Evolutionary conservation across 2,329 filamentous ascomycete species (phyloP), one percentile per base, ranked within the genome.

Genomic region (Blastomyces silverae): DNA sequence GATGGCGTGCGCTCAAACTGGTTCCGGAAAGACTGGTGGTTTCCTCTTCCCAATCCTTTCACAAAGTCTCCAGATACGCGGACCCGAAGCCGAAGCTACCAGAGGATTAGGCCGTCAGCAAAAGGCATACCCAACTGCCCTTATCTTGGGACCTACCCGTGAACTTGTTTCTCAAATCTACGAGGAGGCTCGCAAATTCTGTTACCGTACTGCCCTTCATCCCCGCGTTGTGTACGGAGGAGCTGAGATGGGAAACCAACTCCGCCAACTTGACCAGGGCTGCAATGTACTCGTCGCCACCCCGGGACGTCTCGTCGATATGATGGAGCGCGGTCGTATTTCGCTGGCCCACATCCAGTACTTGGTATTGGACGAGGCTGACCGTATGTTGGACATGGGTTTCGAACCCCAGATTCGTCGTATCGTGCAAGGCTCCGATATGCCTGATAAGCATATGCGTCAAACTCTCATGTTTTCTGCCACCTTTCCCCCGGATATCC

Each of bases 351-450:
- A 96, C 85, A 99, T 99, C 85, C 97, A 97, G 84, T 99, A 99
- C 78, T 86, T 99, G 68, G 91, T 99, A 73, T 90, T 99, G 64
- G 94, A 99, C 73, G 94, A 99, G 86, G 94, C 94, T 79, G 94
- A 99, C 83, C 94, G 94, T 79, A 99, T 99, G 94, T 85, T 99
- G 85, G 94, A 99, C 85, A 99, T 99, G 94, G 94, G 94, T 94
- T 99, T 99, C 85, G 94, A 99, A 84, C 94, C 94, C 74, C 94
- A 99, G 82, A 99, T 99, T 76, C 92, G 94, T 75, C 90, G 93
- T 73, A 97, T 99, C 74, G 94, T 99, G 57, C 93, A 97, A 81
- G 92, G 92, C 67, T 94, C 97, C 81, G 94, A 99, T 74, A 99
- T 99, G 94, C 94, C 94, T 65, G 79, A 80, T 63, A 90, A 93